Base-by-base conservation (phyloP, 805 yeast genomes). In the Debaryomyces prosopidis region DNA sequence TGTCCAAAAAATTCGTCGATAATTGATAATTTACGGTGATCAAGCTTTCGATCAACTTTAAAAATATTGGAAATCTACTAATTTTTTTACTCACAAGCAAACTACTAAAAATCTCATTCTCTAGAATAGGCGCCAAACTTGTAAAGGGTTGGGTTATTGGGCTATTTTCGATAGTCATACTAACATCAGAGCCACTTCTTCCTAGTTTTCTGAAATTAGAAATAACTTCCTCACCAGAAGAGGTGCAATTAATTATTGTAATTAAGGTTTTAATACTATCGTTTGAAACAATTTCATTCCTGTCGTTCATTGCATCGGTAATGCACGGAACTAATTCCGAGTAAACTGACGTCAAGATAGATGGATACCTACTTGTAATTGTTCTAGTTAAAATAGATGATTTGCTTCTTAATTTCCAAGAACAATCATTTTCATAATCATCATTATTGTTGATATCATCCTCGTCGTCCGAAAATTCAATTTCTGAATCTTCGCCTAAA, bases 391-490 rank as follows among this genome's bases (percentile, higher is more conserved):
- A 55, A 26, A 63, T 65, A 5, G 79, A 70, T 0, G 87, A 65
- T 43, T 75, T 76, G 35, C 79, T 67, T 47, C 94, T 68, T 15
- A 87, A 63, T 50, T 79, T 83, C 86, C 91, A 84, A 7, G 70
- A 64, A 7, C 69, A 74, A 43, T 71, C 73, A 43, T 62, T 62
- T 36, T 68, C 71, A 42, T 69, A 71, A 43, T 78, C 85, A 15
- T 57, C 60, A 18, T 65, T 69, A 27, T 68, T 69, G 28, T 38
- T 26, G 15, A 38, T 20, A 11, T 30, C 41, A 17, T 62, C 65
- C 16, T 63, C 66, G 14, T 68, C 71, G 46, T 60, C 63, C 15
- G 68, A 73, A 55, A 43, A 52, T 5, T 54, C 64, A 30, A 49
- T 65, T 5, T 68, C 73, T n/a, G 66, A 75, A 23, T 73, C 79